Base-by-base conservation (phyloP, 495 filamentous ascomycete species). In the Aspergillus egyptiacus region DNA sequence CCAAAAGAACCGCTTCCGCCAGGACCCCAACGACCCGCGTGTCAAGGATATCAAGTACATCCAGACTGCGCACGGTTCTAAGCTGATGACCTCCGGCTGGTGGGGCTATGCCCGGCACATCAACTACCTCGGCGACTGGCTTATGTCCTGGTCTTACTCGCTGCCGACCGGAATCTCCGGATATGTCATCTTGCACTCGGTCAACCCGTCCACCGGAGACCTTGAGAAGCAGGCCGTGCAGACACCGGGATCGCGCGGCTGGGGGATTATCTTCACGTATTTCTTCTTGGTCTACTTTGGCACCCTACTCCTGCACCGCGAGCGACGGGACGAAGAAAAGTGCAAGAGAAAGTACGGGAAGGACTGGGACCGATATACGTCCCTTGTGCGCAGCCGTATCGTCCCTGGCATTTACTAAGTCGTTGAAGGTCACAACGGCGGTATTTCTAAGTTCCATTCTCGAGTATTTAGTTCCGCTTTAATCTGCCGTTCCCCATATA, bases 71-170 rank as follows among this genome's bases (percentile, higher is more conserved):
- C 74, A 79, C 7, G 93, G 93, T 27, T 86, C 83, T 15, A 84
- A 81, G 48, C 74, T 97, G 41, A 79, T 98, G 60, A 80, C 79
- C 2, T 86, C 86, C 5, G 93, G 93, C 23, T 98, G 94, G 94
- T 97, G 93, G 94, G 94, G 93, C 31, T 70, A 77, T 17, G 85
- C 89, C 10, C 77, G 94, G 14, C 94, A 98, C 64, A 91, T 96
- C 74, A 98, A 97, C 70, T 97, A 98, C 64, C 67, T 95, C n/a
- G 94, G 91, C 31, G 93, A 98, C 68, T 97, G 91, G 91, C 68
- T 91, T 44, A 88, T 95, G 82, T 78, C 83, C 13, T 97, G 90
- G 88, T 82, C 88, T 0, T 98, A 91, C 67, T 87, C 83, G 50
- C 73, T 98, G 17, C 93, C 94, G 0, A 96, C 93, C 5, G 89